Conservation (phyloP, 495 filamentous ascomycete species). For the Aspergillus carlsbadensis region DNA sequence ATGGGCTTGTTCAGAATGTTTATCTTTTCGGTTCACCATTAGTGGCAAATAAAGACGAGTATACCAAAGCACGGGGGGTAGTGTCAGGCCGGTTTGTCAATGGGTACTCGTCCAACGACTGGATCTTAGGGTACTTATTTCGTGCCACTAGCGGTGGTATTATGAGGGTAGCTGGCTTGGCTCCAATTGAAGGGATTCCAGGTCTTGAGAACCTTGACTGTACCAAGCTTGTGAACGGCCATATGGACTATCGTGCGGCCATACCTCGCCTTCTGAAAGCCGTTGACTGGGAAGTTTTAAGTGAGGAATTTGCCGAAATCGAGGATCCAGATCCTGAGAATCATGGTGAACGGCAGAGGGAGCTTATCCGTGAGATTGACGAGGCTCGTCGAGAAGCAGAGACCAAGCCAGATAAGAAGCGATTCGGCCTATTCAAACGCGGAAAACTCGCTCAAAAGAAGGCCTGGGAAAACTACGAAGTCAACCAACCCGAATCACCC, state of each 20-base stretch:
- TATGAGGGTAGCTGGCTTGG: slow-evolving; percentile 86
- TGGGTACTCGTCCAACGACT: slow-evolving; percentile 91
- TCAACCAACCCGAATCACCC: slow-evolving; percentile 33
- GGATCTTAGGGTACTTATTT: slow-evolving; percentile 98
- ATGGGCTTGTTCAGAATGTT: slow-evolving; percentile 90
- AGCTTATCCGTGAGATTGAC: slow-evolving; percentile 95
- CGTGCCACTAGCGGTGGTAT: slow-evolving; percentile 92
- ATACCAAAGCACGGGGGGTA: slow-evolving; percentile 72
- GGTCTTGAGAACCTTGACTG: slow-evolving; percentile 90
- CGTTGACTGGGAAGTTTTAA: slow-evolving; percentile 85
- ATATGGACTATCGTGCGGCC: slow-evolving; percentile 93
- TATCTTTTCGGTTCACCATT: slow-evolving; percentile 92
- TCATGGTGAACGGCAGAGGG: slow-evolving; percentile 80
- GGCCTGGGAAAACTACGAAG: slow-evolving; percentile 93
- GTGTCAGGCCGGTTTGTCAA: slow-evolving; percentile 92
- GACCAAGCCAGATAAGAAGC: slow-evolving; percentile 64
- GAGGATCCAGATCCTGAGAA: slow-evolving; percentile 97
- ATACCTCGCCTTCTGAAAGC: slow-evolving; percentile 85
- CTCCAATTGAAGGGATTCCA: slow-evolving; percentile 69
- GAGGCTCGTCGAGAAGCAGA: slow-evolving; percentile 87
- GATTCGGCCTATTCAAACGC: slow-evolving; percentile 76
- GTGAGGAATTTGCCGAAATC: slow-evolving; percentile 94
- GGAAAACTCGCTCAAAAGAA: slow-evolving; percentile 77
- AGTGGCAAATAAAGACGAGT: slow-evolving; percentile 91
- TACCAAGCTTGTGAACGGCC: slow-evolving; percentile 81